Base-by-base conservation (phyloP, 768 basidiomycete genomes). In the Lactifluus rugatus region DNA sequence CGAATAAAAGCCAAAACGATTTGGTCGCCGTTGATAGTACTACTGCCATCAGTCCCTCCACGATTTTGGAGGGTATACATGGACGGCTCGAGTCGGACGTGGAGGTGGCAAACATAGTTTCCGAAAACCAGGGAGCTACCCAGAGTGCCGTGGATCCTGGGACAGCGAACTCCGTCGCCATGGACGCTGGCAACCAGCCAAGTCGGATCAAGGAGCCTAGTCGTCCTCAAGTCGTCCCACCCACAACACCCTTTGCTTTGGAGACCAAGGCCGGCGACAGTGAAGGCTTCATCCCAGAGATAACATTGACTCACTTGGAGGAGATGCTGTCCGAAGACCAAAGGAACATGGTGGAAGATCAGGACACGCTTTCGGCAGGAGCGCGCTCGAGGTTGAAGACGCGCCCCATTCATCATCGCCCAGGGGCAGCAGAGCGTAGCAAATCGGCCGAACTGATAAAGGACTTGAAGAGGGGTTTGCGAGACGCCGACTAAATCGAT, bases 301-400 rank as follows among this genome's bases (percentile, higher is more conserved):
- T 17, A 21, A 50, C 47, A 25, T 32, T 48, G 25, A 14, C 19
- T 16, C 52, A 46, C 28, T 25, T 50, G 25, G 58, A 60, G 34
- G 58, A 51, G 21, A 55, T 55, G 42, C 34, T 46, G 21, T 50
- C 36, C 2, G 23, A 60, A 44, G 58, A 60, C 7, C 54, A 50
- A 52, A 47, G 6, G 46, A 52, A 10, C 26, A 45, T 46, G 9
- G 48, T 21, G 32, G 48, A 37, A 41, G 34, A 25, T 16, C 25
- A 17, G 39, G 42, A 50, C 41, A 1, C 11, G 17, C 23, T 23
- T 31, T 45, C 26, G 10, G 26, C 39, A 2, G 14, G 19, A 28
- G 50, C 42, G 2, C 34, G 25, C 47, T 21, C 37, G 14, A 17
- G 5, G n/a, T 26, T 31, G 25, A n/a, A n/a, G n/a, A n/a, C 39